These are phyloP conservation scores for Ophiostoma sp. DNA, from an alignment of 2,329 filamentous ascomycete genomes.

Conservation along the genomic window DNA sequence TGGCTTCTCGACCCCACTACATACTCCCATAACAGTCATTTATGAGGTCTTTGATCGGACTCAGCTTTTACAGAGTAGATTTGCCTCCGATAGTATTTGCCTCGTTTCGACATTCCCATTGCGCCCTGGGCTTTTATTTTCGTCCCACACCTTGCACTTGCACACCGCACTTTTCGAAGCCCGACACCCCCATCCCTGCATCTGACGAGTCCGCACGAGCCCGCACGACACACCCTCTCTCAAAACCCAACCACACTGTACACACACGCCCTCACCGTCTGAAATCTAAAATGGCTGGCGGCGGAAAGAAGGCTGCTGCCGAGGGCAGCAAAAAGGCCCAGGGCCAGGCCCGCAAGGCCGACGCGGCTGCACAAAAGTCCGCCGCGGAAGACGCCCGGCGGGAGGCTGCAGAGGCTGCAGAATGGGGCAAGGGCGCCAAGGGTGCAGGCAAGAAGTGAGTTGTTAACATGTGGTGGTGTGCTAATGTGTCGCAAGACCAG, in stretches of 20 bases:
- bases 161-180: conserved; percentile 1
- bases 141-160: background rate
- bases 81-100: background rate
- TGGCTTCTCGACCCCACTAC: background rate
- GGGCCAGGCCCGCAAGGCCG: conserved; percentile 88
- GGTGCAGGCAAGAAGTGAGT: conserved; percentile 79
- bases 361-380: conserved; percentile 74
- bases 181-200: conserved; percentile 3
- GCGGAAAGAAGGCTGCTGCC: conserved; percentile 68
- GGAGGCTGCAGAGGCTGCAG: conserved; percentile 61
- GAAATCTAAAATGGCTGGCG: conserved; percentile 42
- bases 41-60: background rate
- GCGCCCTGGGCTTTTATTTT: background rate
- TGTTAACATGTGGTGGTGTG: background rate
- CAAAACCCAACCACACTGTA: background rate
- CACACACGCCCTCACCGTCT: background rate
- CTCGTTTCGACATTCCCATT: background rate
- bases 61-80: background rate
- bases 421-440: conserved; percentile 87
- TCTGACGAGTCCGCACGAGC: background rate
- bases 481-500: conserved; percentile 11
- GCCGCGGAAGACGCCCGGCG: conserved; percentile 63
- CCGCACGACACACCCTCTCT: background rate
- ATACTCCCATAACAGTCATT: background rate
- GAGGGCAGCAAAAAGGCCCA: conserved; percentile 85